These are phyloP conservation scores for Chenopodium album DNA, from an alignment of 148 eudicot genomes.

Conservation along the genomic window DNA sequence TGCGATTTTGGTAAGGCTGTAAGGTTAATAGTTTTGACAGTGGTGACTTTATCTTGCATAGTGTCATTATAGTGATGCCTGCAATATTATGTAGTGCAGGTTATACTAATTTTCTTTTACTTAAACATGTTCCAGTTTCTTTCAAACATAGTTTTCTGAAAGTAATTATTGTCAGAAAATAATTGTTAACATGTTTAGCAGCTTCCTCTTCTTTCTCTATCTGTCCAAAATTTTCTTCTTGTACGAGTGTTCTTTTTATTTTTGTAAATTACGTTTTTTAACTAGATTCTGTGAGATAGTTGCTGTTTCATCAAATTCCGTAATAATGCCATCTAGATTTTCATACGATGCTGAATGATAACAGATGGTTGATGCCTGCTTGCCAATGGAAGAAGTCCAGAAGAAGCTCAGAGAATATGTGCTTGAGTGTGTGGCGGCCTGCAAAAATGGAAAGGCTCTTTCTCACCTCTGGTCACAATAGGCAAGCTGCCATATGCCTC, in stretches of 20 bases:
- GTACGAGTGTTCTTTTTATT: not conserved
- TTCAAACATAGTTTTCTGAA: not conserved
- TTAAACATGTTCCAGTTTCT: not conserved
- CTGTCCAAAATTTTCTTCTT: not conserved
- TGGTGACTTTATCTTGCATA: not conserved
- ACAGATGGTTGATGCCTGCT: constrained; percentile 74
- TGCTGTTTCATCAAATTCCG: not conserved
- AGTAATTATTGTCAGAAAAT: not conserved
- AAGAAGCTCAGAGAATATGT: constrained; percentile 50
- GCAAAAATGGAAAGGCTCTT: constrained; percentile 55
- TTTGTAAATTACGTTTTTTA: not conserved
- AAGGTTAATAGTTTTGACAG: not conserved
- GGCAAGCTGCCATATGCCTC: not conserved
- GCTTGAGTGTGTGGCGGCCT: constrained; percentile 44
- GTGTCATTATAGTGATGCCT: not conserved
- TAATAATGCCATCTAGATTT: not conserved
- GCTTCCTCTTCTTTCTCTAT: not conserved
- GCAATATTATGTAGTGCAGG: not conserved
- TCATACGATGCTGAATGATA: not conserved
- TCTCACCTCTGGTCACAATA: constrained; percentile 47
- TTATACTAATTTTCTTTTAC: not conserved
- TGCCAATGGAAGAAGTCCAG: constrained; percentile 74
- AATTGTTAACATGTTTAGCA: not conserved
- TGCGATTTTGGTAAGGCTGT: not conserved
- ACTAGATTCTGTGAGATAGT: not conserved